These are phyloP conservation scores for Sicyos edulis DNA, from an alignment of 306 rosid species.

Conservation along the genomic window DNA sequence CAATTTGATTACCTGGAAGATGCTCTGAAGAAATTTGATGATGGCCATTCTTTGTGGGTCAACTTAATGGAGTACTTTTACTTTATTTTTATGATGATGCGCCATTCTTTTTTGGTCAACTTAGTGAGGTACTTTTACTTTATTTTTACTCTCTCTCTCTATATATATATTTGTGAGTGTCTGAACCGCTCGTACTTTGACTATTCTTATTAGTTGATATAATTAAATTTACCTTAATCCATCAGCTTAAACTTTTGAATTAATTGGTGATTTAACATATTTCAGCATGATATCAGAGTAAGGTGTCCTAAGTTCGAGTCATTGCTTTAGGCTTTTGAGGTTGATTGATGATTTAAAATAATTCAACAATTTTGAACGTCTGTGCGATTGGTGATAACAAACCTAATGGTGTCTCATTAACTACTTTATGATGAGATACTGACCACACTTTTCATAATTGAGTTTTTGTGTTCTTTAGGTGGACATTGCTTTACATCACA, in stretches of 20 bases:
- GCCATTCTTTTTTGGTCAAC: too few species aligned
- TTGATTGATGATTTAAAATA: too few species aligned
- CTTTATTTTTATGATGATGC: not conserved
- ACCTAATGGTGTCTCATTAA: not conserved
- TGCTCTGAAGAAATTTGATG: slow-evolving; percentile 63
- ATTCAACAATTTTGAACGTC: too few species aligned
- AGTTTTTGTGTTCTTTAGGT: slow-evolving; percentile 38
- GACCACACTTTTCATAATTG: not conserved
- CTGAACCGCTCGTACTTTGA: too few species aligned
- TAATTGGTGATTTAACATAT: too few species aligned
- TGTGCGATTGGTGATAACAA: not conserved
- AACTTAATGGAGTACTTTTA: slow-evolving; percentile 51
- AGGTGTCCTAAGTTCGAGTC: not conserved
- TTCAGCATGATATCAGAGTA: too few species aligned
- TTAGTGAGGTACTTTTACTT: too few species aligned
- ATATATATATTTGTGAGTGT: not conserved
- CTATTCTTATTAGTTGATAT: too few species aligned
- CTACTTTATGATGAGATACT: not conserved
- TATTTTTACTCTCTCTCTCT: too few species aligned
- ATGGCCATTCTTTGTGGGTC: slow-evolving; percentile 73
- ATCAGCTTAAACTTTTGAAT: too few species aligned
- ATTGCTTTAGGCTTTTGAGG: not conserved
- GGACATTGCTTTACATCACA: slow-evolving; percentile 58
- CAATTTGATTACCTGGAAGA: slow-evolving; percentile 71
- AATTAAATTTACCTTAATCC: too few species aligned